phyloP scores from a whole-genome alignment of 148 eudicot genomes.

The Cornus suecica region DNA sequence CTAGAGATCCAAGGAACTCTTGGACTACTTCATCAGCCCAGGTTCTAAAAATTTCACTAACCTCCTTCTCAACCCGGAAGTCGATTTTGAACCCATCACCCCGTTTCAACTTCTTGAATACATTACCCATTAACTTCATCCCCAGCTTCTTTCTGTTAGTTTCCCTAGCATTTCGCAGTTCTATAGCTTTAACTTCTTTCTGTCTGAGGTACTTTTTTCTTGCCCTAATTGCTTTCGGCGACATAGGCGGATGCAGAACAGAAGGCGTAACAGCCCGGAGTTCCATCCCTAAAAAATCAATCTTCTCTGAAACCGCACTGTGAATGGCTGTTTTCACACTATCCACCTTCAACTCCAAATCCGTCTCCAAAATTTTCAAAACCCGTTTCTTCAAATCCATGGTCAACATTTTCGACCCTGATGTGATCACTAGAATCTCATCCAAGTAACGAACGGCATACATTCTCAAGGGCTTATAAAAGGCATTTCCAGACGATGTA shows the following conservation, averaged over 20 bases:
- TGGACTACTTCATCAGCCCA: slow-evolving; percentile 80
- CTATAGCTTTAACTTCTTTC: slow-evolving; percentile 67
- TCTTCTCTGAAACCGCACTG: slow-evolving; percentile 83
- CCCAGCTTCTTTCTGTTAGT: slow-evolving; percentile 76
- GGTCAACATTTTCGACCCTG: slow-evolving; percentile 66
- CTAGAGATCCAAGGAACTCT: slow-evolving; percentile 62
- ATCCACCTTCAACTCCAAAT: slow-evolving; percentile 70
- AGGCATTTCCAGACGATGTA: slow-evolving; percentile 17
- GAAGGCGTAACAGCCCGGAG: slow-evolving; percentile 86
- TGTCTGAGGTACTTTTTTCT: slow-evolving; percentile 78
- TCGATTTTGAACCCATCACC: slow-evolving; percentile 60
- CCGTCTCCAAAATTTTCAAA: slow-evolving; percentile 45
- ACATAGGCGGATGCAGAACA: slow-evolving; percentile 56
- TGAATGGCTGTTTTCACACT: slow-evolving; percentile 59
- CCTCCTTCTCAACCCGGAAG: slow-evolving; percentile 70
- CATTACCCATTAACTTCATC: slow-evolving; percentile 69
- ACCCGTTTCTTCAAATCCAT: slow-evolving; percentile 67
- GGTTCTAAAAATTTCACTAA: slow-evolving; percentile 54
- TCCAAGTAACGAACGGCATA: slow-evolving; percentile 87
- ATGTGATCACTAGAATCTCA: slow-evolving; percentile 73
- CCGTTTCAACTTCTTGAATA: slow-evolving; percentile 68
- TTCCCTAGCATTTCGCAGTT: slow-evolving; percentile 71
- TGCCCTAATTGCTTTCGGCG: slow-evolving; percentile 85
- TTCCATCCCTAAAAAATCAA: slow-evolving; percentile 86
- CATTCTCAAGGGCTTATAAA: slow-evolving; percentile 67